Percentiles rank a stretch among this genome's conserved stretches.
phyloP scores from a whole-genome alignment of 495 filamentous ascomycete genomes.

The Xanthoparmelia taractica region DNA sequence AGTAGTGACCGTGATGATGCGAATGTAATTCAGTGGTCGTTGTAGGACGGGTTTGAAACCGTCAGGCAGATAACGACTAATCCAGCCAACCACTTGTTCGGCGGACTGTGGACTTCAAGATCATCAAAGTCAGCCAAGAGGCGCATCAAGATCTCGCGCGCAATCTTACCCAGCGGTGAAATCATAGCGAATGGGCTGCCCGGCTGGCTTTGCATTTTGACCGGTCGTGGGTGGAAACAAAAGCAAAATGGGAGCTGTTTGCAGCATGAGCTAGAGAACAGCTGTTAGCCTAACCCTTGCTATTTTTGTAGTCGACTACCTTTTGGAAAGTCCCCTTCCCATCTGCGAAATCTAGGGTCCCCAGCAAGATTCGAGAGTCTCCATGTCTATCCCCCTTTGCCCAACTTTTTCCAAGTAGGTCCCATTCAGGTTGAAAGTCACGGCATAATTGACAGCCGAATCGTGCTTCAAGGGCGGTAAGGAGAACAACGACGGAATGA shows the following conservation, averaged over 20 bases:
- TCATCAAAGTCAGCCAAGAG: constrained; percentile 8
- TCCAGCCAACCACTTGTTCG: constrained; percentile 70
- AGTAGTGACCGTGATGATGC: constrained; percentile 59
- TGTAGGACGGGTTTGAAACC: constrained; percentile 65
- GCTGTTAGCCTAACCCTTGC: constrained; percentile 16
- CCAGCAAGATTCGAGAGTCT: constrained; percentile 67
- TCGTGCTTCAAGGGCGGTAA: constrained; percentile 79
- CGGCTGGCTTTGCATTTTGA: constrained; percentile 64
- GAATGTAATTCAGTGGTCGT: constrained; percentile 81
- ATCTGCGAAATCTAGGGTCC: constrained; percentile 79
- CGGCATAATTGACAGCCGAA: constrained; percentile 83
- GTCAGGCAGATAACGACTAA: constrained; percentile 67
- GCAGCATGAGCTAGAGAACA: constrained; percentile 66
- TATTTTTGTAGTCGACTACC: constrained; percentile 42
- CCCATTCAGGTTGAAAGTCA: constrained; percentile 92
- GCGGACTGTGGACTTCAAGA: constrained; percentile 57
- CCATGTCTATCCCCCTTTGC: constrained; percentile 65
- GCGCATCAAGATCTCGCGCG: neutral
- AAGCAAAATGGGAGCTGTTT: constrained; percentile 86
- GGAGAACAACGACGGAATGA: constrained; percentile 71
- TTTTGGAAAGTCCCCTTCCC: constrained; percentile 83
- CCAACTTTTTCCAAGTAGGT: constrained; percentile 83
- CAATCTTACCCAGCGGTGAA: constrained; percentile 66
- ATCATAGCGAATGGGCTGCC: constrained; percentile 72
- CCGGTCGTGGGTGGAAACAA: constrained; percentile 83